Percentiles rank a stretch among this genome's conserved stretches.
phyloP scores from a whole-genome alignment of 2,329 filamentous ascomycete species.

The Hymenoscyphus scutula region DNA sequence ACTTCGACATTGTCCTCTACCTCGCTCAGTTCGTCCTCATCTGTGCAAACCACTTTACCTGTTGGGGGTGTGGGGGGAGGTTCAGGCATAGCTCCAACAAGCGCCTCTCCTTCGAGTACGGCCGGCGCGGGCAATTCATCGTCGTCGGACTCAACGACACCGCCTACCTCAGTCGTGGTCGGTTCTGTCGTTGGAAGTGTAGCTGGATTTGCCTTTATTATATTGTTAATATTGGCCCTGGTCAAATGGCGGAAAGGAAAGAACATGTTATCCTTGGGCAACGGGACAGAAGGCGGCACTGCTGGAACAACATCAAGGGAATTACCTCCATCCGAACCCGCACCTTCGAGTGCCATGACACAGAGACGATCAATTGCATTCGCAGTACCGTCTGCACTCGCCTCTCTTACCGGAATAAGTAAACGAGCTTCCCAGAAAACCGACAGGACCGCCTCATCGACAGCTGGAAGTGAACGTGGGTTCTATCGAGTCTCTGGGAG shows the following conservation, averaged over 20 bases:
- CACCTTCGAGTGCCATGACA: constrained; percentile 41
- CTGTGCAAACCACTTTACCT: constrained; percentile 14
- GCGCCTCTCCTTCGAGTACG: constrained; percentile 21
- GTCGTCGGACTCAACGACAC: constrained; percentile 16
- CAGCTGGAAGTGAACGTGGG: constrained; percentile 50
- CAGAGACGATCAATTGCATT: constrained; percentile 46
- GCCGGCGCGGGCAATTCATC: constrained; percentile 22
- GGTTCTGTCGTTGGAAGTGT: constrained; percentile 39
- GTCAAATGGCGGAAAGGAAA: constrained; percentile 53
- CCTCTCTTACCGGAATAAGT: constrained; percentile 42
- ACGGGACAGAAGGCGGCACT: constrained; percentile 39
- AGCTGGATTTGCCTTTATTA: constrained; percentile 56
- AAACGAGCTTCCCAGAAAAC: constrained; percentile 38
- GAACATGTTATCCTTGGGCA: constrained; percentile 43
- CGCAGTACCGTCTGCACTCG: constrained; percentile 49
- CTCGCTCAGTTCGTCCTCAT: constrained; percentile 11
- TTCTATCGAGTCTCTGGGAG: constrained; percentile 65
- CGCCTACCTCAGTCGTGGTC: constrained; percentile 32
- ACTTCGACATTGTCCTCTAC: constrained; percentile 8
- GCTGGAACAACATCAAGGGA: constrained; percentile 32
- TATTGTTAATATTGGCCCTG: constrained; percentile 52
- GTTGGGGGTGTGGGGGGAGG: constrained; percentile 17
- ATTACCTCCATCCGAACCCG: constrained; percentile 20
- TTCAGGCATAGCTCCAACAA: constrained; percentile 12
- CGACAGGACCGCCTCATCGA: constrained; percentile 33